A percentile compares a stretch with the other conserved stretches of the same genome.
Evolutionary conservation across 768 basidiomycete genomes (phyloP).

Genomic region (Russula sp.): DNA sequence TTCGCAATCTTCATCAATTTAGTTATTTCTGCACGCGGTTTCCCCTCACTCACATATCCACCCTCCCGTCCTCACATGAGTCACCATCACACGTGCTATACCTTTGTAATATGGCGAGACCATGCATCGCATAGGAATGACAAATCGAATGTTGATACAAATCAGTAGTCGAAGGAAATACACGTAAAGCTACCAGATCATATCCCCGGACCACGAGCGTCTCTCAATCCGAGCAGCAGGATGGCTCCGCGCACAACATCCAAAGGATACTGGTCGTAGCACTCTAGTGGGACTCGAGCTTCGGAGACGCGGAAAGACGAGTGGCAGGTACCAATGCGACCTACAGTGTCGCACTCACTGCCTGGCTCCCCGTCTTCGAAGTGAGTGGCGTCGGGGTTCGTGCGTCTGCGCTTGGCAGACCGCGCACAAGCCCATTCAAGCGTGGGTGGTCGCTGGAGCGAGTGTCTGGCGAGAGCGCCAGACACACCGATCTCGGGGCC

Average conservation of each 20-base stretch:
- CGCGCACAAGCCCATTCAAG: conserved; percentile 45
- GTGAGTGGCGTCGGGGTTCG: conserved; percentile 8
- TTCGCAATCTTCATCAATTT: conserved; percentile 22
- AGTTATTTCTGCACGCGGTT: conserved; percentile 21
- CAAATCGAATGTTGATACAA: conserved; percentile 20
- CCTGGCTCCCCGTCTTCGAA: conserved; percentile 24
- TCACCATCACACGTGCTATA: conserved; percentile 14
- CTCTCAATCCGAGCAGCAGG: conserved; percentile 26
- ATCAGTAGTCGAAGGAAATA: conserved; percentile 6
- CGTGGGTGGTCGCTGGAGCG: conserved; percentile 28
- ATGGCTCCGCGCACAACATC: conserved; percentile 31
- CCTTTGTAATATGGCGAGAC: conserved; percentile 25
- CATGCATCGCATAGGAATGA: conserved; percentile 13
- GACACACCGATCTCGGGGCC: conserved; percentile 14
- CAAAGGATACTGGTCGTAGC: conserved; percentile 24
- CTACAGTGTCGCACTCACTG: conserved; percentile 11
- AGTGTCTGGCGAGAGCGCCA: conserved; percentile 13
- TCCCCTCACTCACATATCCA: conserved; percentile 6
- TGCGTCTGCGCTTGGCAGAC: conserved; percentile 34
- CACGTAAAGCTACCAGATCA: conserved; percentile 3
- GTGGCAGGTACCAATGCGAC: neutral
- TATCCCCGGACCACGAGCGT: neutral
- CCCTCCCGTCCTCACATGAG: conserved; percentile 6
- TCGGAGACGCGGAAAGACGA: neutral
- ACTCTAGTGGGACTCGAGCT: conserved; percentile 25